A percentile compares a stretch with the other conserved stretches of the same genome.
phyloP scores from a whole-genome alignment of 1,139 yeast genomes.

The Debaryomyces subglobosus region DNA sequence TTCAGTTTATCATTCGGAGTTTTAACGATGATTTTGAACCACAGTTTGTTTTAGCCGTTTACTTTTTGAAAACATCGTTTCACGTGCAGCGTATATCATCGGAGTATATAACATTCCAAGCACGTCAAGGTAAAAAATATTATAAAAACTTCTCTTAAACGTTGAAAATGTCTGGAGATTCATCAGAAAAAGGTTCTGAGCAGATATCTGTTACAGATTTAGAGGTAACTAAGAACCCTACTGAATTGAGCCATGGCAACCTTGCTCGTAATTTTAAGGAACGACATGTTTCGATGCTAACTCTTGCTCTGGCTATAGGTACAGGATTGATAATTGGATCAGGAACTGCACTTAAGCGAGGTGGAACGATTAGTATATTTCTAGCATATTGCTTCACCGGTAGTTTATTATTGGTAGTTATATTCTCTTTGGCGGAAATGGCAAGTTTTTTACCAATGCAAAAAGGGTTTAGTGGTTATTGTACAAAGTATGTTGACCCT shows the following conservation, averaged over 20 bases:
- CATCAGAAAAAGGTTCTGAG: neutral
- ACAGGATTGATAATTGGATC: slow-evolving; percentile 62
- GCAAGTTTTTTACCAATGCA: slow-evolving; percentile 43
- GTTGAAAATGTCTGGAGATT: neutral
- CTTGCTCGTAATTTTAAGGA: neutral
- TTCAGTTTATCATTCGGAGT: neutral
- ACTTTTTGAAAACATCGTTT: neutral
- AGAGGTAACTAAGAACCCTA: neutral
- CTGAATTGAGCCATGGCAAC: neutral
- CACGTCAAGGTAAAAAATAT: neutral
- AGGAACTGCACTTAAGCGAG: slow-evolving; percentile 50
- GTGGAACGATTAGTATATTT: slow-evolving; percentile 73
- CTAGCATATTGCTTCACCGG: slow-evolving; percentile 70
- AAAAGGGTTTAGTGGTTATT: slow-evolving; percentile 30
- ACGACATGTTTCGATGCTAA: slow-evolving; percentile 73
- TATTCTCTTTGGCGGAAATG: slow-evolving; percentile 69
- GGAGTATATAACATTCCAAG: neutral
- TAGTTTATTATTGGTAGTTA: slow-evolving; percentile 58
- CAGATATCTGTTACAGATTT: neutral
- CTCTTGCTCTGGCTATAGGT: slow-evolving; percentile 65
- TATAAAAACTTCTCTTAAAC: neutral
- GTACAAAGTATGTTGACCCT: slow-evolving; percentile 65
- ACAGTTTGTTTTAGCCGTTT: neutral
- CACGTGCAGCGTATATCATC: neutral
- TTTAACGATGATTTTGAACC: neutral